Percentiles rank a stretch among this genome's conserved stretches.
phyloP scores from a whole-genome alignment of 805 yeast genomes.

The Lachancea sp. region DNA sequence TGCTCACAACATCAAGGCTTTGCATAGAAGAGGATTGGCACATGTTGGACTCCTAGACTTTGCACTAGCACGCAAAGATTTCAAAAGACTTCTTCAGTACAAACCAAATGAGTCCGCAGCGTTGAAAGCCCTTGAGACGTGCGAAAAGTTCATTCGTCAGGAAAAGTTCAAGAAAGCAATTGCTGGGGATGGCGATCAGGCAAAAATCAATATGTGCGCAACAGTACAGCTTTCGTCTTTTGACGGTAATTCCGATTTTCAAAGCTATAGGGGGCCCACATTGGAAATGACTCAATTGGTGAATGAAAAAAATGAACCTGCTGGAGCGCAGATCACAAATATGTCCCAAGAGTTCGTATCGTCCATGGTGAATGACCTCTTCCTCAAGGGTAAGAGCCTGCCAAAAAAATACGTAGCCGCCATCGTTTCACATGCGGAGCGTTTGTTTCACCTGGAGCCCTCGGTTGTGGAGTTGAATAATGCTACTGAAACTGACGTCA shows the following conservation, averaged over 20 bases:
- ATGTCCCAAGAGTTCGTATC: constrained; percentile 50
- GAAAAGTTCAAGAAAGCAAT: constrained; percentile 85
- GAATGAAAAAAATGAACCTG: constrained; percentile 22
- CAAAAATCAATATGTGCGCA: constrained; percentile 25
- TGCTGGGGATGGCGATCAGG: constrained; percentile 53
- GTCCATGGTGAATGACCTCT: constrained; percentile 55
- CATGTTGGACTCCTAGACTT: constrained; percentile 69
- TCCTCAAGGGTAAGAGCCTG: constrained; percentile 63
- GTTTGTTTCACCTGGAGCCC: constrained; percentile 57
- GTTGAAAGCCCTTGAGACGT: constrained; percentile 50
- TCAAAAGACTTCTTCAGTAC: constrained; percentile 51
- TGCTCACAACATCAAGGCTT: constrained; percentile 64
- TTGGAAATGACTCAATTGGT: constrained; percentile 26
- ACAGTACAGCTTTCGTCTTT: constrained; percentile 23
- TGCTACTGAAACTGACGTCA: constrained; percentile 21
- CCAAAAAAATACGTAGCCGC: constrained; percentile 84
- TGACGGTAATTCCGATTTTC: constrained; percentile 29
- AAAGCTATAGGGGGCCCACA: constrained; percentile 26
- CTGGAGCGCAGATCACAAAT: constrained; percentile 34
- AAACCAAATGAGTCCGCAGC: constrained; percentile 71
- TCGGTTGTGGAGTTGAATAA: constrained; percentile 66
- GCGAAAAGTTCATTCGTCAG: constrained; percentile 59
- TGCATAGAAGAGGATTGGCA: constrained; percentile 83
- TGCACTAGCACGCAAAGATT: constrained; percentile 64
- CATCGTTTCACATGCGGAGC: constrained; percentile 64